Evolutionary conservation across 192 early-diverging fungal genomes (phyloP), one percentile per base, ranked within the genome.

Genomic region (Backusella sp.): DNA sequence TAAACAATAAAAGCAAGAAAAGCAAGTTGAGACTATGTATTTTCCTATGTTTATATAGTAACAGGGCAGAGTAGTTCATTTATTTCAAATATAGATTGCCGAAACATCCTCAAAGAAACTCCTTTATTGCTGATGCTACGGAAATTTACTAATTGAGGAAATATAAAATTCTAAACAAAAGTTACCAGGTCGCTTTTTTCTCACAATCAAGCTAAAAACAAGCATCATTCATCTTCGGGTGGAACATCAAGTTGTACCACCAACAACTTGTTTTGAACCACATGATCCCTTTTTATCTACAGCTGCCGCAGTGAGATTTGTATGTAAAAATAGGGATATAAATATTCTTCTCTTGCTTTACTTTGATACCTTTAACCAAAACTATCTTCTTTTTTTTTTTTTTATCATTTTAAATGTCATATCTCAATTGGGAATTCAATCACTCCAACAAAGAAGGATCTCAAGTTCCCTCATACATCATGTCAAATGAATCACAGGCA

Each of bases 141-240:
- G 56, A 23, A 4, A 28, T 62, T 62, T 8, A 62, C 56, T 28
- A 62, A 28, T 28, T 62, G 56, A 62, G 56, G 56, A 62, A 62
- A 62, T 62, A 26, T 28, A 26, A 15, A 12, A 11, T 26, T 59
- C n/a, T 59, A 26, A 26, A 59, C 56, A 28, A 62, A 23, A 62
- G 12, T 26, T 28, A 14, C 12, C 26, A 62, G 21, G 8, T 28
- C 12, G 23, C 23, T 62, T 26, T 62, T 26, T 62, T 62, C 56
- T 62, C 56, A 62, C 56, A 62, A 28, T 28, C 26, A 62, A 62
- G 26, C 56, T n/a, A 62, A 62, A 62, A 62, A 62, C 21, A 56
- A 26, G 53, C 21, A 56, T 21, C 53, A 62, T 11, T 4, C 23
- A 62, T 28, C 23, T 26, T 62, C 56, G 56, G 56, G 56, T 62